phyloP scores from a whole-genome alignment of 1,139 yeast species.

The Pichia sp. region DNA sequence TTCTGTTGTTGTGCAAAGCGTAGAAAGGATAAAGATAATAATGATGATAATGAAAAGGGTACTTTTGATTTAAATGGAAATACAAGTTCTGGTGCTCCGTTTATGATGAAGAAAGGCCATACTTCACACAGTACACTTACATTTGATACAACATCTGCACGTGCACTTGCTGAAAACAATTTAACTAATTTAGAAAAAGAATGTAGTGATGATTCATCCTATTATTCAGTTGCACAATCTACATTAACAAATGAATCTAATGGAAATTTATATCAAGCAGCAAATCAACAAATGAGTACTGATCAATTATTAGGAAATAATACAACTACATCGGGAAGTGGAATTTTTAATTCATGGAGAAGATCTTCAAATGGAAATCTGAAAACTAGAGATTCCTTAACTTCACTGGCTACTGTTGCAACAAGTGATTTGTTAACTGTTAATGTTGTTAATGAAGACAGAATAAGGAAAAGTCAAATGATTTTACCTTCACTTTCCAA shows the following conservation, averaged over 20 bases:
- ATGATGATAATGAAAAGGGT: conserved; percentile 13
- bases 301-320: conserved; percentile 9
- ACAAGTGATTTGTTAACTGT: conserved; percentile 81
- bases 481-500: conserved; percentile 17
- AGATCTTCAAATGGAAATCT: conserved; percentile 33
- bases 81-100: conserved; percentile 26
- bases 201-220: conserved; percentile 26
- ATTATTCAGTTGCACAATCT: conserved; percentile 23
- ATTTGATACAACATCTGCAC: conserved; percentile 30
- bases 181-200: conserved; percentile 38
- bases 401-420: conserved; percentile 77
- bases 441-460: conserved; percentile 55
- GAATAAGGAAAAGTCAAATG: conserved; percentile 32
- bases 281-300: conserved; percentile 13
- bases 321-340: conserved; percentile 1
- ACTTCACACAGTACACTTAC: conserved; percentile 9
- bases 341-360: conserved; percentile 62
- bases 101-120: conserved; percentile 32
- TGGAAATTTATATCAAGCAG: conserved; percentile 13
- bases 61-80: conserved; percentile 30
- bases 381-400: conserved; percentile 55
- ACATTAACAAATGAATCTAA: conserved; percentile 21
- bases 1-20: conserved; percentile 51
- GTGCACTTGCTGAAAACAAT: conserved; percentile 42
- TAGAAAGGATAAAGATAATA: conserved; percentile 32